A percentile compares a stretch with the other conserved stretches of the same genome.
phyloP scores from a whole-genome alignment of 129 eudicot genomes.

The Tanacetum coccineum region DNA sequence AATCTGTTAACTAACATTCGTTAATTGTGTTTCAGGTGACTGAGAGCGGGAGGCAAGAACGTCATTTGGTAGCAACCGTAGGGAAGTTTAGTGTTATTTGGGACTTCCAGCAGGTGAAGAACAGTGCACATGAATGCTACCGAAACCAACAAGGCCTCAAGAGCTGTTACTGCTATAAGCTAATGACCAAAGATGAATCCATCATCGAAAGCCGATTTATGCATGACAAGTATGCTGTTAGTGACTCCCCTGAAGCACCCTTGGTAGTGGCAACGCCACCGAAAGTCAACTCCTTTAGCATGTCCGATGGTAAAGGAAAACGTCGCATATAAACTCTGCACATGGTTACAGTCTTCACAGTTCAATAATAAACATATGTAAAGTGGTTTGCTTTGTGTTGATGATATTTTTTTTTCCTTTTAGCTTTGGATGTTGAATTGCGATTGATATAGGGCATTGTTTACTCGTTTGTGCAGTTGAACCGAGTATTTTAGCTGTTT shows the following conservation, averaged over 20 bases:
- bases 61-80: slow-evolving; percentile 78
- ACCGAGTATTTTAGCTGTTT: neutral
- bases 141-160: slow-evolving; percentile 85
- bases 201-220: slow-evolving; percentile 82
- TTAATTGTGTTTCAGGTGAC: slow-evolving; percentile 56
- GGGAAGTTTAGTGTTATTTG: slow-evolving; percentile 94
- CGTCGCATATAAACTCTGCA: neutral
- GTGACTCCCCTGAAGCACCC: slow-evolving; percentile 87
- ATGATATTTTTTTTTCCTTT: neutral
- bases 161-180: slow-evolving; percentile 93
- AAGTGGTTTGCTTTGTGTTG: slow-evolving; percentile 16
- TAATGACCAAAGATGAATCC: slow-evolving; percentile 80
- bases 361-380: slow-evolving; percentile 4
- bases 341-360: neutral
- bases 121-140: slow-evolving; percentile 84
- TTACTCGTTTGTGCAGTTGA: slow-evolving; percentile 21
- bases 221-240: slow-evolving; percentile 78
- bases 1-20: neutral
- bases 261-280: slow-evolving; percentile 82
- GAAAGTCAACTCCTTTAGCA: slow-evolving; percentile 85
- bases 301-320: slow-evolving; percentile 55
- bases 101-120: slow-evolving; percentile 93
- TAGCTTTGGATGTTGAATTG: slow-evolving; percentile 16
- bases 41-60: slow-evolving; percentile 86
- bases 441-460: neutral